Base-by-base conservation (phyloP, 1,139 yeast species). In the Debaryomyces coudertii region DNA sequence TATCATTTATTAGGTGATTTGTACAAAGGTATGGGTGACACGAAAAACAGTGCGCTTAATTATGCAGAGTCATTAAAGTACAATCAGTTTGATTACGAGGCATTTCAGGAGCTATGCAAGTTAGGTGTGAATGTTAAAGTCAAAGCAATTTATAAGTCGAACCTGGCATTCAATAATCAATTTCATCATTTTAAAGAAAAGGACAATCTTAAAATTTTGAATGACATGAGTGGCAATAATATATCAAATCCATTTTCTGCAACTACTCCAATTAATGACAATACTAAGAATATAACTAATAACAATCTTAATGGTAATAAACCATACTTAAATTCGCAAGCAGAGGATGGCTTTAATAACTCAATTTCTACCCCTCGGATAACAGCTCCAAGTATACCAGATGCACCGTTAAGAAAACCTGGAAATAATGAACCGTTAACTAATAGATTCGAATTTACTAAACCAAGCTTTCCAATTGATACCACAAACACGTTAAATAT, bases 61-160 rank as follows among this genome's bases (percentile, higher is more conserved):
- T 88, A 85, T 63, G 78, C 88, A 0, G 80, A 78, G 53, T 88
- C 95, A 0, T 71, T 90, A 47, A 80, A 81, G 49, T 66, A 76
- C 48, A 88, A 93, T 61, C 96, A 95, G 22, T 89, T 76, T 61
- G 76, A 90, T 43, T 90, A 95, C 79, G 97, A 90, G 59, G 92
- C 97, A 0, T 82, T 88, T 51, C 90, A 87, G 55, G 84, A 85
- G 36, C 69, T 93, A 40, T 84, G 93, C 58, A 77, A 78, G 48
- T 70, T 88, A 60, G 92, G 93, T 9, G 87, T 86, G 22, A 79
- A 81, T 50, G 76, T 89, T 22, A 76, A 81, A 43, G 83, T 84
- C 7, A 79, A 80, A 46, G 71, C 85, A 6, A 76, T 89, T 36
- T 87, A 78, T 63, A 79, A 76, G 42, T 52, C 58, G 18, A 58